phyloP scores from a whole-genome alignment of 306 rosid genomes.

The Oxytropis ochrocephala region DNA sequence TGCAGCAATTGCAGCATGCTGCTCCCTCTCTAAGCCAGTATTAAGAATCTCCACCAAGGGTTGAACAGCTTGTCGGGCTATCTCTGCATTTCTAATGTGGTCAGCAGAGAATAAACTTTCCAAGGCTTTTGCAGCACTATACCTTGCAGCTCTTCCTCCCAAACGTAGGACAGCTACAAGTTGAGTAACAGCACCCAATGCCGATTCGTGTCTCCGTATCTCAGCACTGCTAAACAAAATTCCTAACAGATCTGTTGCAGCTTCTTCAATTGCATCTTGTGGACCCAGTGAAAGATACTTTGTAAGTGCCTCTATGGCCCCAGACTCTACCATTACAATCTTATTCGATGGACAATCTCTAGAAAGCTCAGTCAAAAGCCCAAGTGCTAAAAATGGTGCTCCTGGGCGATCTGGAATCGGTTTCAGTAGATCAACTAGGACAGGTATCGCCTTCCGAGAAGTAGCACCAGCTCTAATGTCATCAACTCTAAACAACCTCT shows the following conservation, averaged over 20 bases:
- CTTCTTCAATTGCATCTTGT: slow-evolving; percentile 97
- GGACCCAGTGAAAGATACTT: slow-evolving; percentile 97
- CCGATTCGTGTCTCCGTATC: slow-evolving; percentile 84
- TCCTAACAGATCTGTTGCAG: slow-evolving; percentile 94
- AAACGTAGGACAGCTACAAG: slow-evolving; percentile 93
- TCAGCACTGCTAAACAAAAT: slow-evolving; percentile 90
- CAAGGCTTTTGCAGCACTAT: slow-evolving; percentile 94
- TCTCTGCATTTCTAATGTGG: slow-evolving; percentile 87
- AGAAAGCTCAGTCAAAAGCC: slow-evolving; percentile 79
- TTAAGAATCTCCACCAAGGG: slow-evolving; percentile 98
- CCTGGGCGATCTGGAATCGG: slow-evolving; percentile 99
- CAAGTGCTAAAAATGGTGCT: slow-evolving; percentile 92
- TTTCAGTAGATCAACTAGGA: slow-evolving; percentile 95
- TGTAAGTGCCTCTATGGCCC: slow-evolving; percentile 89
- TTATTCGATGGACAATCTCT: slow-evolving; percentile 84
- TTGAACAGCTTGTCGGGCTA: slow-evolving; percentile 87
- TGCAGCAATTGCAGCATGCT: slow-evolving; percentile 96
- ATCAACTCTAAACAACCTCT: slow-evolving; percentile 95
- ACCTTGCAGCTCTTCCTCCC: slow-evolving; percentile 97
- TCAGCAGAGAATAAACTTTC: slow-evolving; percentile 93
- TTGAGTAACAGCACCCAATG: slow-evolving; percentile 94
- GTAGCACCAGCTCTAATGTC: slow-evolving; percentile 97
- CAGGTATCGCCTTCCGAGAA: slow-evolving; percentile 95
- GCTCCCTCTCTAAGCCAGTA: slow-evolving; percentile 89
- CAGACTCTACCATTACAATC: slow-evolving; percentile 92